Conservation (phyloP, 257 asterid genomes). For the Datura wrightii region DNA sequence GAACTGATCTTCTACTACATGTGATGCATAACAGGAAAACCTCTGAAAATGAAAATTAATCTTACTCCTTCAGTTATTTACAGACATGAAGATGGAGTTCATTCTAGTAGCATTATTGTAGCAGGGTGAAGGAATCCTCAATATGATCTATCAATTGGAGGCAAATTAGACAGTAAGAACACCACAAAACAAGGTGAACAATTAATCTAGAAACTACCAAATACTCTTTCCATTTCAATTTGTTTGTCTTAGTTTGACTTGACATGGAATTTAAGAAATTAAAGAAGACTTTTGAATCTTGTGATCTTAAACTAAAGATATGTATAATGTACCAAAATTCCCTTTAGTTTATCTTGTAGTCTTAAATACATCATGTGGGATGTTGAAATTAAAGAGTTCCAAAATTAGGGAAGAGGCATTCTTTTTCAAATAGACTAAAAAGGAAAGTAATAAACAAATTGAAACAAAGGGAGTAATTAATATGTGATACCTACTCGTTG, state of each 20-base stretch:
- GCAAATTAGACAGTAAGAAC: neutral
- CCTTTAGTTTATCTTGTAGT: neutral
- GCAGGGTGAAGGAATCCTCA: neutral
- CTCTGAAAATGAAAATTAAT: neutral
- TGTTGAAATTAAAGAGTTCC: neutral
- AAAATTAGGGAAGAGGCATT: neutral
- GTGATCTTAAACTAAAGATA: neutral
- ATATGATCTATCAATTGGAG: neutral
- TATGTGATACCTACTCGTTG: neutral
- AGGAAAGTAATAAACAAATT: neutral
- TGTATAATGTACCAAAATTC: neutral
- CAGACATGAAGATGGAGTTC: neutral
- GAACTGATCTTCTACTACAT: neutral
- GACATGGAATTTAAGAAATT: neutral
- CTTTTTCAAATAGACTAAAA: neutral
- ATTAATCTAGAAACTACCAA: conserved; percentile 9
- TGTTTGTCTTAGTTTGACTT: neutral
- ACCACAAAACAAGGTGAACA: neutral
- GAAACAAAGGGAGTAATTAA: neutral
- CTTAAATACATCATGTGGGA: neutral
- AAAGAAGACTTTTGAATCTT: neutral
- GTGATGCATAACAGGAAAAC: neutral
- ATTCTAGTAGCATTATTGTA: neutral
- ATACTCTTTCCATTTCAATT: neutral
- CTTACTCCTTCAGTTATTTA: neutral